These are phyloP conservation scores for Fraxinus quadrangulata DNA, from an alignment of 257 asterid genomes.

Conservation along the genomic window DNA sequence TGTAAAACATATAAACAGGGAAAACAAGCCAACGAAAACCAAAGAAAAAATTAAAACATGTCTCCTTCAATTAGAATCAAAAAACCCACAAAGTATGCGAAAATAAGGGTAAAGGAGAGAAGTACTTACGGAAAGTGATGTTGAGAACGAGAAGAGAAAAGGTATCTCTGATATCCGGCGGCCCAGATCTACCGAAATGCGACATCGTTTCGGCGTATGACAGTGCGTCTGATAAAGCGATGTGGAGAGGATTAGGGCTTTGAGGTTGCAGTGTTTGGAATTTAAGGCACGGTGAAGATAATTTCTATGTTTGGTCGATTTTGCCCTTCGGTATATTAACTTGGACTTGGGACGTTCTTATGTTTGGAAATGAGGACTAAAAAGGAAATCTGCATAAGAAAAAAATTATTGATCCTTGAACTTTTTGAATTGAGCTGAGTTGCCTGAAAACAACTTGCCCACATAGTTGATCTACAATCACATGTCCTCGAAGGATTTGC, in stretches of 20 bases:
- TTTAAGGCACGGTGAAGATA: conserved; percentile 5
- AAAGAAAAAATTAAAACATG: not conserved
- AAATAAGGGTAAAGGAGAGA: not conserved
- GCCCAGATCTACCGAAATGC: conserved; percentile 79
- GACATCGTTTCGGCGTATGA: conserved; percentile 42
- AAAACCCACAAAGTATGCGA: not conserved
- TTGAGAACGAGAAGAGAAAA: conserved; percentile 77
- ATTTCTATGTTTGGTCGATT: conserved; percentile 5
- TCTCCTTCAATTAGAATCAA: not conserved
- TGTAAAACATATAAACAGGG: conserved; percentile 24
- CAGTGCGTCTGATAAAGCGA: not conserved
- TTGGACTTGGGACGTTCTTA: not conserved
- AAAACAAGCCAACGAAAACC: not conserved
- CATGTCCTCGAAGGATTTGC: too few relatives aligned
- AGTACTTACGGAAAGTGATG: conserved; percentile 60
- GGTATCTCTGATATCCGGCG: conserved; percentile 80
- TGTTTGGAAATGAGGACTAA: not conserved
- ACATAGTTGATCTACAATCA: too few relatives aligned
- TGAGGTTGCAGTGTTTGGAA: conserved; percentile 25
- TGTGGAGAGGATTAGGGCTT: not conserved
- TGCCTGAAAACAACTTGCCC: too few relatives aligned
- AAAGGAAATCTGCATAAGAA: too few relatives aligned
- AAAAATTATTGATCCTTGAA: too few relatives aligned
- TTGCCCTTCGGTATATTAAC: conserved; percentile 19
- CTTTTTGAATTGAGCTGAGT: too few relatives aligned